phyloP scores from a whole-genome alignment of 225 moss, liverwort and hornwort species.

The Sphagnum contortum region DNA sequence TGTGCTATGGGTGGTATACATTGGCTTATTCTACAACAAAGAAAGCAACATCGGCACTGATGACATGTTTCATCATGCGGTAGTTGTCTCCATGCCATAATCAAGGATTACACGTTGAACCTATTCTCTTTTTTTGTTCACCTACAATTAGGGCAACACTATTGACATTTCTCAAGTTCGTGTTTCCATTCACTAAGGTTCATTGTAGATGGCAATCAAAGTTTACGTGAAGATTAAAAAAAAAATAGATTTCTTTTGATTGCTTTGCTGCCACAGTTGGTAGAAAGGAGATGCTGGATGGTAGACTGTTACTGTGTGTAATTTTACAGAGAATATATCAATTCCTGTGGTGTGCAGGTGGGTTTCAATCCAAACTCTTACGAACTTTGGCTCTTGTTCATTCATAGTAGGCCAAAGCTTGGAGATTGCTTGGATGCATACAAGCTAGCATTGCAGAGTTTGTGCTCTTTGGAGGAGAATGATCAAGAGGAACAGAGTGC shows the following conservation, averaged over 20 bases:
- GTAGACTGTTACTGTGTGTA: too few species aligned
- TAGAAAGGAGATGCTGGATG: too few species aligned
- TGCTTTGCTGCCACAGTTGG: too few species aligned
- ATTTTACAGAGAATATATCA: too few species aligned
- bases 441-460: constrained; percentile 38
- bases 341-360: constrained; percentile 37
- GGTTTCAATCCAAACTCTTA: constrained; percentile 59
- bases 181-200: too few species aligned
- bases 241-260: too few species aligned
- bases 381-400: constrained; percentile 67
- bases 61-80: constrained; percentile 79
- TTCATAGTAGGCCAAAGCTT: constrained; percentile 60
- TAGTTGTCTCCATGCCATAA: constrained; percentile 18
- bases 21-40: constrained; percentile 54
- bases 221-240: too few species aligned
- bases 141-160: too few species aligned
- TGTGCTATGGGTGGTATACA: constrained; percentile 61
- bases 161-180: too few species aligned
- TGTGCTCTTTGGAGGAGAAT: constrained; percentile 16
- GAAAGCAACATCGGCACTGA: constrained; percentile 46
- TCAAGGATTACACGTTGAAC: too few species aligned
- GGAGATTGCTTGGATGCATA: constrained; percentile 51
- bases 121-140: too few species aligned
- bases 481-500: constrained; percentile 39
- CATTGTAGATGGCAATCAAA: too few species aligned